phyloP scores from a whole-genome alignment of 2,329 filamentous ascomycete genomes.

The Neonectria sp. region DNA sequence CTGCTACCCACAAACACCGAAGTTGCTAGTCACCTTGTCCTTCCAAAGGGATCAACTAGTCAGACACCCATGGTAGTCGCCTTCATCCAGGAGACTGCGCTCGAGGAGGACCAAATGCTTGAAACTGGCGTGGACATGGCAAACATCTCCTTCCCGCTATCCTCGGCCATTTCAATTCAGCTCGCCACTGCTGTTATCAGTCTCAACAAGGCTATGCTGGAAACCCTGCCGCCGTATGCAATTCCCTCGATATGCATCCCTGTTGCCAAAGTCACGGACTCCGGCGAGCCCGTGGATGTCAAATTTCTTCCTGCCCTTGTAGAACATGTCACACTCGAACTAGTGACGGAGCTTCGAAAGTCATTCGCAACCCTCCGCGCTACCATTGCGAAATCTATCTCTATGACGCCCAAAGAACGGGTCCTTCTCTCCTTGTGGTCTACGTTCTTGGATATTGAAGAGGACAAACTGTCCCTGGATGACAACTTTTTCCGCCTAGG shows the following conservation, averaged over 20 bases:
- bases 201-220: conserved; percentile 45
- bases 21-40: conserved; percentile 38
- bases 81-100: conserved; percentile 28
- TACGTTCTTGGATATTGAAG: conserved; percentile 39
- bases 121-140: conserved; percentile 25
- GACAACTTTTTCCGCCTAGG: conserved; percentile 49
- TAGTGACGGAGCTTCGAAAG: conserved; percentile 39
- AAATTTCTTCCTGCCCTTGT: neutral
- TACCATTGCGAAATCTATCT: conserved; percentile 33
- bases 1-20: conserved; percentile 35
- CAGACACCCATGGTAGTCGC: conserved; percentile 43
- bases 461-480: conserved; percentile 44
- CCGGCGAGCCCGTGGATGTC: conserved; percentile 19
- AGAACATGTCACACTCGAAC: conserved; percentile 28
- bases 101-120: conserved; percentile 15
- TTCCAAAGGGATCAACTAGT: conserved; percentile 34
- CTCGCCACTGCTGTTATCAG: conserved; percentile 41
- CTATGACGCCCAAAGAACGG: conserved; percentile 41
- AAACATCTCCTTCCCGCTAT: conserved; percentile 29
- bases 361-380: conserved; percentile 29
- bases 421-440: conserved; percentile 40
- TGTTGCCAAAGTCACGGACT: neutral
- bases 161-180: conserved; percentile 32
- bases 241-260: conserved; percentile 45
- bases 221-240: conserved; percentile 45